Evolutionary conservation across 805 yeast genomes (phyloP).

Genomic region (Millerago galiae): DNA sequence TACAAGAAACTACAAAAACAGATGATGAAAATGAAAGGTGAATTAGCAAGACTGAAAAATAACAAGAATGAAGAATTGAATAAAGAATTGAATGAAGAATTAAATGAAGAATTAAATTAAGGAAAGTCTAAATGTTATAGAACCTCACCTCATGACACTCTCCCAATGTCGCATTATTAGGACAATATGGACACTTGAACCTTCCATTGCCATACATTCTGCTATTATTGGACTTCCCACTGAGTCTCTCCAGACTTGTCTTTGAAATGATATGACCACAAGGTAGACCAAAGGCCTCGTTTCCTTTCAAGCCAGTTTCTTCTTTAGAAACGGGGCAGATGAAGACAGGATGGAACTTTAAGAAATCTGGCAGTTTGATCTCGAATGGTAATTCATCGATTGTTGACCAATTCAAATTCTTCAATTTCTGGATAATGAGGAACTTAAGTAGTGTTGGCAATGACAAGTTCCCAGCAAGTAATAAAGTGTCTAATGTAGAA

Average conservation of each 20-base stretch:
- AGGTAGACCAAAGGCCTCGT: constrained; percentile 58
- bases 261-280: constrained; percentile 60
- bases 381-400: constrained; percentile 58
- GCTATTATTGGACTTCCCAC: constrained; percentile 13
- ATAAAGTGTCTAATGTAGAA: constrained; percentile 45
- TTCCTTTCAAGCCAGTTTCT: constrained; percentile 41
- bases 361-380: constrained; percentile 43
- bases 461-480: constrained; percentile 47
- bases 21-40: no score
- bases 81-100: no score
- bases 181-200: constrained; percentile 73
- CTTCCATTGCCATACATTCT: constrained; percentile 25
- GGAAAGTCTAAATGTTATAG: constrained; percentile 7
- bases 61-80: no score
- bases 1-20: no score
- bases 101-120: no score
- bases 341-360: constrained; percentile 57
- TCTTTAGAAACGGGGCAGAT: constrained; percentile 69
- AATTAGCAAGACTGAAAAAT: no score
- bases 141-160: constrained; percentile 42
- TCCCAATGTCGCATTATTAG: constrained; percentile 36
- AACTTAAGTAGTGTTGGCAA: constrained; percentile 40
- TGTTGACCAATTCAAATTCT: constrained; percentile 48
- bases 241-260: constrained; percentile 43
- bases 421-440: constrained; percentile 11